Evolutionary conservation across 805 yeast genomes (phyloP), one percentile per base, ranked within the genome.

Genomic region (Danielozyma ontarioensis): DNA sequence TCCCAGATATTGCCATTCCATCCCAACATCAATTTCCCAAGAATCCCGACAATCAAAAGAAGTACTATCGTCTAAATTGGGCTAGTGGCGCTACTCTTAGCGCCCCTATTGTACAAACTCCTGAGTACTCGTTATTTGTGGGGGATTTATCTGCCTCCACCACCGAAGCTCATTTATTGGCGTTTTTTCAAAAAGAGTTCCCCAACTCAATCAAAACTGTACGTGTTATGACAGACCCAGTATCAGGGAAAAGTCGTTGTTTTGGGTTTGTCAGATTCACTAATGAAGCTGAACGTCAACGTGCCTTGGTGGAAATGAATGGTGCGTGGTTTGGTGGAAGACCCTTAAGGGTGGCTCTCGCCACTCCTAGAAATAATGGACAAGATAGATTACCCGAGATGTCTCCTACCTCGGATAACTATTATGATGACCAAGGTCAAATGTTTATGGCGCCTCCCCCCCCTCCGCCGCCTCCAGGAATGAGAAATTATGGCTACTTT

Each of bases 141-240:
- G 94, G 94, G 24, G 93, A 83, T 55, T 64, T 83, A 39, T 73
- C 87, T 2, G 86, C 90, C 1, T 70, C 77, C 1, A 82, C 88
- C 3, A 83, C 90, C 0, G 93, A 83, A 53, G 89, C 89, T 4
- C 89, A 83, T 53, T 57, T 83, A 37, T 58, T 83, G 31, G 78
- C 85, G 16, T 64, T 83, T 32, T 83, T 83, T 54, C 90, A 83
- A 53, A 72, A 75, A 27, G 70, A 70, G 36, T 83, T 74, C 58
- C 68, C 71, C 5, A 63, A 64, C 32, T 74, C 85, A 6, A 81
- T 83, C 25, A 82, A 81, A 46, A 83, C 93, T 2, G 93, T 83
- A 5, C 64, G 93, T 39, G 90, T 83, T 8, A 83, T 83, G 90
- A 83, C 93, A 0, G 90, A 83, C 51, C 93, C 93, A 2, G 72